Conservation (phyloP, 164 flowering plant species). For the Piper betle region DNA sequence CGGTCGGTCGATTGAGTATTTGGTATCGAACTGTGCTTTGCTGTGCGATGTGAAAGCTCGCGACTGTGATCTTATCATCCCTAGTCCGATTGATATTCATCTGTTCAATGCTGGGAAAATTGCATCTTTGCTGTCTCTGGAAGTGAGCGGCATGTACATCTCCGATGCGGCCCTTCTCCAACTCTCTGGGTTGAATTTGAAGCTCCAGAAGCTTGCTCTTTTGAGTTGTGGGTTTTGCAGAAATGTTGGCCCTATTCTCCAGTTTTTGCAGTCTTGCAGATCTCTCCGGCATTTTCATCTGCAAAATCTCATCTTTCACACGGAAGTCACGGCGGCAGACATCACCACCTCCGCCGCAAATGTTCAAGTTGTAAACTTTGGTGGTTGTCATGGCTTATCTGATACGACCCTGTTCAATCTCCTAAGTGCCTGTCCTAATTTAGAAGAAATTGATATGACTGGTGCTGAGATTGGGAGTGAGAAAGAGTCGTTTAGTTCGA, state of each 20-base stretch:
- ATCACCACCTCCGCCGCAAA: conserved; percentile 17
- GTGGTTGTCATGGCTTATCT: conserved; percentile 22
- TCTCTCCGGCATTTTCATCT: conserved; percentile 17
- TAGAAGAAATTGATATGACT: conserved; percentile 36
- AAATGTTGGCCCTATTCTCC: conserved; percentile 20
- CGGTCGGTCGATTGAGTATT: conserved; percentile 23
- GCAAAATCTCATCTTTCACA: conserved; percentile 25
- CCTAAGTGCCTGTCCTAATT: conserved; percentile 17
- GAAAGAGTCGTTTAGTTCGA: neutral
- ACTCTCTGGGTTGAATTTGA: conserved; percentile 24
- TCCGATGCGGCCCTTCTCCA: conserved; percentile 30
- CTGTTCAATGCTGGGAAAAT: conserved; percentile 16
- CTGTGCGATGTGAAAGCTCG: conserved; percentile 24
- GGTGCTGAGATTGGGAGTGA: conserved; percentile 26
- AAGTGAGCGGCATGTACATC: conserved; percentile 21
- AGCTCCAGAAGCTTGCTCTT: conserved; percentile 27
- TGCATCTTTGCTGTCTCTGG: conserved; percentile 23
- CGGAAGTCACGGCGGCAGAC: conserved; percentile 18
- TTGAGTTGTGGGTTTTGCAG: conserved; percentile 13
- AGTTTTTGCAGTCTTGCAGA: conserved; percentile 13
- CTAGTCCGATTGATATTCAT: conserved; percentile 17
- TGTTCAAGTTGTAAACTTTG: conserved; percentile 26
- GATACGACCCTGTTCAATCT: conserved; percentile 23
- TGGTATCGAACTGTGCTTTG: conserved; percentile 25
- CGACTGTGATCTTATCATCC: conserved; percentile 29